These are phyloP conservation scores for Musa beccarii DNA, from an alignment of 176 grass and related monocot genomes.

Conservation along the genomic window DNA sequence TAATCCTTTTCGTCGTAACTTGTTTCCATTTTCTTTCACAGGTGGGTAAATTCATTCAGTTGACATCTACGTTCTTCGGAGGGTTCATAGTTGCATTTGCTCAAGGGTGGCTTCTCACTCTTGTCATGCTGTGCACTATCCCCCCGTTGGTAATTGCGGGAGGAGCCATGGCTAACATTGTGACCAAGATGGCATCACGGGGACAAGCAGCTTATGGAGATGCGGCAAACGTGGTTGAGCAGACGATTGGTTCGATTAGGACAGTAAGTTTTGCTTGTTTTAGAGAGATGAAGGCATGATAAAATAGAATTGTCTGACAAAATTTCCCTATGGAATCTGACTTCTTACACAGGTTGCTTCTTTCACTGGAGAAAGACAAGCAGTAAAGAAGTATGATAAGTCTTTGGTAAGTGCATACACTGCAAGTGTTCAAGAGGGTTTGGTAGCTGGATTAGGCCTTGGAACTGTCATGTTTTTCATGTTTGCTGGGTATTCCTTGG, in stretches of 20 bases:
- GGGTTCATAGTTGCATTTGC: conserved; percentile 86
- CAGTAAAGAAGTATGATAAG: conserved; percentile 71
- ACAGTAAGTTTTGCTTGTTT: conserved; percentile 40
- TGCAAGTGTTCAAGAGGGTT: conserved; percentile 77
- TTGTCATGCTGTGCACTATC: conserved; percentile 83
- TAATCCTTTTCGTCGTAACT: not conserved
- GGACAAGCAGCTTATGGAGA: conserved; percentile 85
- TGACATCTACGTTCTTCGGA: conserved; percentile 74
- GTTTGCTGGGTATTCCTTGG: conserved; percentile 91
- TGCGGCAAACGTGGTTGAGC: conserved; percentile 69
- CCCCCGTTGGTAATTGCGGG: conserved; percentile 72
- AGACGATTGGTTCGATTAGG: conserved; percentile 86
- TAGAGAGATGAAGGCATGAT: not conserved
- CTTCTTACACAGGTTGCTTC: conserved; percentile 60
- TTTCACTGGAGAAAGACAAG: conserved; percentile 88
- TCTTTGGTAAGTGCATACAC: conserved; percentile 68
- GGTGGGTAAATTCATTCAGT: conserved; percentile 90
- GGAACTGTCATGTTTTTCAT: conserved; percentile 85
- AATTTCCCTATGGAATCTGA: not conserved
- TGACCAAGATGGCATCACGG: conserved; percentile 83
- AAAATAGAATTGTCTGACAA: not conserved
- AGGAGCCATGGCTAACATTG: conserved; percentile 77
- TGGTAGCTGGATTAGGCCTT: conserved; percentile 70
- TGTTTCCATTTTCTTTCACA: conserved; percentile 5
- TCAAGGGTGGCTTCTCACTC: conserved; percentile 82